Base-by-base conservation (phyloP, 2,329 filamentous ascomycete species). In the Coniosporium tulheliwenetii region DNA sequence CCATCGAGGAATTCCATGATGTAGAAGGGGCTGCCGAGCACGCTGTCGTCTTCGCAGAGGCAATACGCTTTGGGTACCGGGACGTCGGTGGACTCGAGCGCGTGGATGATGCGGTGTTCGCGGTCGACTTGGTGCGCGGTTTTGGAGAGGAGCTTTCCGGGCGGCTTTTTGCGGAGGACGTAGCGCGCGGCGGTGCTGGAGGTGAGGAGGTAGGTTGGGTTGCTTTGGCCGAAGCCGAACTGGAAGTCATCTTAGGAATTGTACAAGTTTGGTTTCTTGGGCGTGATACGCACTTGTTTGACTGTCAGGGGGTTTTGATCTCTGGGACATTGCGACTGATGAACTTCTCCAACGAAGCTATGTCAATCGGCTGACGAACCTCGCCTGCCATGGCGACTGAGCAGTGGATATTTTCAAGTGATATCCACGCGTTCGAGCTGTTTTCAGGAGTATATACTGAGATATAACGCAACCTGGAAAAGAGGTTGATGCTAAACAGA, bases 221-320 rank as follows among this genome's bases (percentile, higher is more conserved):
- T 98, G 44, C 85, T 94, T 65, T 96, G 91, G 44, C 89, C 91
- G 59, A 93, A 96, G 52, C 87, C 85, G 58, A 96, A 98, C 84
- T 96, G 54, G 30, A 39, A 10, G 12, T 10, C 10, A 2, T 32
- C 10, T 40, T 30, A 10, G 10, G 8, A n/a, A 2, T 26, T 16
- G 10, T 35, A 10, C 26, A 30, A 30, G 30, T 42, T 40, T 10
- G 30, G 14, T 36, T 32, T 14, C 14, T 36, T 41, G 36, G 38
- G 35, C 39, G 8, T 8, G 29, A 9, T 4, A 32, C 46, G 36
- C 64, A 87, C 86, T 75, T 95, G 89, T 66, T 94, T 93, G 50
- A 96, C 67, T 36, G 85, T 79, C 48, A 96, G 1, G 91, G 91
- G 10, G 77, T 73, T 62, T 81, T 75, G 57, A 98, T 86, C 53